Conservation (phyloP, 108 stramenopile species). For the Thalassiosira profunda region DNA sequence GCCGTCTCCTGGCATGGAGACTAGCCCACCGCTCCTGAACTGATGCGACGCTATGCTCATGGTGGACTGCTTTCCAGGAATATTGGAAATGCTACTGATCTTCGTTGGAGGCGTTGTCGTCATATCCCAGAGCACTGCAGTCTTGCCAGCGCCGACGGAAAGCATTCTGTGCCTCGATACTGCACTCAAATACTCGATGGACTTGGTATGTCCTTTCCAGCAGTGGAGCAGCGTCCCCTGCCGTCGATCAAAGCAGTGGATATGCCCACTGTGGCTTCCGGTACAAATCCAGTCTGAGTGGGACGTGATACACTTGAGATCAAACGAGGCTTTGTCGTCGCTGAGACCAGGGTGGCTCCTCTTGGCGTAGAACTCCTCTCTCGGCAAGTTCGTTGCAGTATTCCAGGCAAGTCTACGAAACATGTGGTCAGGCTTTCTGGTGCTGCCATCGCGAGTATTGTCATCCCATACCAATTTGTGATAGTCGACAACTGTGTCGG, state of each 20-base stretch:
- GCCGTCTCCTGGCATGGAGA: conserved; percentile 32
- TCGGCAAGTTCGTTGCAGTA: background rate
- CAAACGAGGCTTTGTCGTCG: conserved; percentile 4
- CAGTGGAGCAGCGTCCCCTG: conserved; percentile 17
- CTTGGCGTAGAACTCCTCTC: background rate
- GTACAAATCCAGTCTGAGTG: conserved; percentile 31
- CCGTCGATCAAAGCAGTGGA: conserved; percentile 30
- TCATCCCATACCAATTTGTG: background rate
- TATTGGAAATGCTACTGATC: conserved; percentile 29
- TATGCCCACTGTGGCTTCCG: conserved; percentile 26
- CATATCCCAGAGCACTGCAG: conserved; percentile 33
- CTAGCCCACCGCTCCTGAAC: conserved; percentile 21
- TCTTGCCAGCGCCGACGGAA: conserved; percentile 26
- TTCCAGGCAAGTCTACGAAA: conserved; percentile 25
- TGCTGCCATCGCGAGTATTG: background rate
- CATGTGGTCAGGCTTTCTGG: conserved; percentile 1
- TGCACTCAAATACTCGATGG: conserved; percentile 21
- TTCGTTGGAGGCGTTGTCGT: conserved; percentile 20
- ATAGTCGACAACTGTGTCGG: background rate
- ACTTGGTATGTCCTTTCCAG: conserved; percentile 32
- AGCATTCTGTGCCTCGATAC: conserved; percentile 22
- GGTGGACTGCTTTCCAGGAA: conserved; percentile 23
- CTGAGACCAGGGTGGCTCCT: background rate
- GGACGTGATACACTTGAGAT: conserved; percentile 29
- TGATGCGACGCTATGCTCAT: conserved; percentile 28